A percentile compares a stretch with the other conserved stretches of the same genome.
Evolutionary conservation across 108 stramenopile genomes (phyloP).

Genomic region (Thalassiosira profunda): DNA sequence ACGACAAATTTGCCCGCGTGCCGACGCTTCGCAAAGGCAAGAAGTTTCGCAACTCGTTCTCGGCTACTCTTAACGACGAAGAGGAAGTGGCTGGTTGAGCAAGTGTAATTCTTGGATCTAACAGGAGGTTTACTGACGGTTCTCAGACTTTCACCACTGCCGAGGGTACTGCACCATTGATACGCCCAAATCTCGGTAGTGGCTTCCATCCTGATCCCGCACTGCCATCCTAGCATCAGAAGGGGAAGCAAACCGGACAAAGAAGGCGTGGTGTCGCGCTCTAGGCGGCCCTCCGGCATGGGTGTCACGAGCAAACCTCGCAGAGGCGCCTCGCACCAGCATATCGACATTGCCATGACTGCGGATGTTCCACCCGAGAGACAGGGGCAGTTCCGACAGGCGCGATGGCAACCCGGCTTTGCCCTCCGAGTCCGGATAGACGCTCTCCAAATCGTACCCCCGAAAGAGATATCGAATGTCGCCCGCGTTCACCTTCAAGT

Average conservation of each 20-base stretch:
- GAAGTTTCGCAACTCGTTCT: slow-evolving; percentile 80
- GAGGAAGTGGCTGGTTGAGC: slow-evolving; percentile 11
- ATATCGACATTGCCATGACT: background rate
- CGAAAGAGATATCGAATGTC: slow-evolving; percentile 46
- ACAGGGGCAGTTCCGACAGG: background rate
- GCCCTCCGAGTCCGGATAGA: background rate
- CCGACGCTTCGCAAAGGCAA: slow-evolving; percentile 58
- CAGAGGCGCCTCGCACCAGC: slow-evolving; percentile 4
- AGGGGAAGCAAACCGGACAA: slow-evolving; percentile 45
- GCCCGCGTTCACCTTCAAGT: slow-evolving; percentile 7
- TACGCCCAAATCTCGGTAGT: too few species aligned
- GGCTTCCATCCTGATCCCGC: slow-evolving; percentile 26
- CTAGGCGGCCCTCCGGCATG: background rate
- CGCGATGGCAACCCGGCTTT: background rate
- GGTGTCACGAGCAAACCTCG: background rate
- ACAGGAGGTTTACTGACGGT: too few species aligned
- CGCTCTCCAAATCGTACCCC: slow-evolving; percentile 33
- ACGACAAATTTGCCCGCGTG: slow-evolving; percentile 23
- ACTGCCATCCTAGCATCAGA: slow-evolving; percentile 48
- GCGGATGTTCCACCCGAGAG: slow-evolving; percentile 37
- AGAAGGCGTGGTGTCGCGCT: slow-evolving; percentile 17
- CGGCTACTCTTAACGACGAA: slow-evolving; percentile 54
- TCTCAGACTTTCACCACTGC: too few species aligned
- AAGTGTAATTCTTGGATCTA: too few species aligned
- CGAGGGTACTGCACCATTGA: too few species aligned